Evolutionary conservation across 805 yeast genomes (phyloP).

Genomic region (Cyberlindnera nakhonratchasimensis): DNA sequence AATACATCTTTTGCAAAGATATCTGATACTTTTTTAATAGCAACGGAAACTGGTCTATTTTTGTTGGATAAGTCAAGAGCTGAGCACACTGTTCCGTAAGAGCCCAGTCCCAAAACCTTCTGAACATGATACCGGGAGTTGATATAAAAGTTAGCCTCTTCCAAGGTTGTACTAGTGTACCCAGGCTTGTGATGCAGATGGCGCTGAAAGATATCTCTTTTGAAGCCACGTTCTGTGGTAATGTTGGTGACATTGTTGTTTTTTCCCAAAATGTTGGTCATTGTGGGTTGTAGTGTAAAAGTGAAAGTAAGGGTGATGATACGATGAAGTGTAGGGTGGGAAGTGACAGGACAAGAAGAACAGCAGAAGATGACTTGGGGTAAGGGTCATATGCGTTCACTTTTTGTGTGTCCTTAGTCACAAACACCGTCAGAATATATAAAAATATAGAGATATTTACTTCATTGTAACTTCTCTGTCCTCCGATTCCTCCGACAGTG

Average conservation of each 20-base stretch:
- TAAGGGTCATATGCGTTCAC: too few relatives aligned
- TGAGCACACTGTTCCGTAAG: conserved; percentile 82
- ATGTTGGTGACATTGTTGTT: conserved; percentile 6
- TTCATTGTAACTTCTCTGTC: not conserved
- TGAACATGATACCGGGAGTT: conserved; percentile 57
- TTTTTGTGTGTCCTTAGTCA: too few relatives aligned
- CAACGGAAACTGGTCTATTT: conserved; percentile 40
- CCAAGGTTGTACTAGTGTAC: conserved; percentile 38
- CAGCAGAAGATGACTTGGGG: not conserved
- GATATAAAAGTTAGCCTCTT: conserved; percentile 59
- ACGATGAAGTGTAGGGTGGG: not conserved
- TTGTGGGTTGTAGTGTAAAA: not conserved
- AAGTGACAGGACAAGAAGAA: not conserved
- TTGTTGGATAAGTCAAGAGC: conserved; percentile 51
- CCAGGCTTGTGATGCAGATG: conserved; percentile 17
- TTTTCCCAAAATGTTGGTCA: conserved; percentile 9
- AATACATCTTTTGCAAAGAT: conserved; percentile 67
- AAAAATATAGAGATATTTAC: too few relatives aligned
- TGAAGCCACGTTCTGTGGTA: not conserved
- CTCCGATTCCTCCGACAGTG: not conserved
- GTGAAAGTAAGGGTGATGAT: not conserved
- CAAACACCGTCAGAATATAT: too few relatives aligned
- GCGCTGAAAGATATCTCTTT: not conserved
- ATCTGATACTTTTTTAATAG: conserved; percentile 76
- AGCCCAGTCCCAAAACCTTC: conserved; percentile 71